phyloP scores from a whole-genome alignment of 306 rosid genomes.

The Medicago lupulina region DNA sequence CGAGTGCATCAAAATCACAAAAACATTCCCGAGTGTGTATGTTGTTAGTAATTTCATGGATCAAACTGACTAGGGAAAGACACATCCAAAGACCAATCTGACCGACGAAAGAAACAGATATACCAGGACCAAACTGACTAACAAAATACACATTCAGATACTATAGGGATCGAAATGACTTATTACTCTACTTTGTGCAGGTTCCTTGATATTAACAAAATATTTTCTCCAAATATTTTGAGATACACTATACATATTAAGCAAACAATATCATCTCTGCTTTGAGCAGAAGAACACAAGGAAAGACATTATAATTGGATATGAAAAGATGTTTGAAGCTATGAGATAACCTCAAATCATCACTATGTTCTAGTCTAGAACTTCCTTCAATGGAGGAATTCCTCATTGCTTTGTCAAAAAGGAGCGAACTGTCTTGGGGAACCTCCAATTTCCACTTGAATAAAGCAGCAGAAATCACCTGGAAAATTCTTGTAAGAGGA shows the following conservation, averaged over 20 bases:
- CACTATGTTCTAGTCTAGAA: constrained; percentile 73
- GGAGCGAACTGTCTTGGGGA: constrained; percentile 63
- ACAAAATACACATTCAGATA: background rate
- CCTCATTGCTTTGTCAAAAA: constrained; percentile 65
- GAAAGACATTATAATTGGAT: background rate
- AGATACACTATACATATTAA: background rate
- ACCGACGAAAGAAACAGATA: background rate
- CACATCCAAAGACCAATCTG: background rate
- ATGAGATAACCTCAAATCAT: constrained; percentile 68
- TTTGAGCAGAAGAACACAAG: background rate
- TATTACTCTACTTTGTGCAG: no score
- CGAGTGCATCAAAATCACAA: no score
- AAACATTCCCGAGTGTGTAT: background rate
- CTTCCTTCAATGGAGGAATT: constrained; percentile 73
- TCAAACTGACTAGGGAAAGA: background rate
- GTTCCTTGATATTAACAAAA: no score
- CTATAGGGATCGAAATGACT: background rate
- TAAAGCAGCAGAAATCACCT: constrained; percentile 76
- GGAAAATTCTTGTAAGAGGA: constrained; percentile 84
- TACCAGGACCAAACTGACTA: background rate
- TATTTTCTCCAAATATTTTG: background rate
- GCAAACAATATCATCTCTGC: background rate
- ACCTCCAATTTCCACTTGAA: constrained; percentile 65
- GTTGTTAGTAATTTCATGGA: background rate
- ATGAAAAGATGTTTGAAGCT: background rate